Base-by-base conservation (phyloP, 192 early-diverging fungal species). In the Coemansia sp. region DNA sequence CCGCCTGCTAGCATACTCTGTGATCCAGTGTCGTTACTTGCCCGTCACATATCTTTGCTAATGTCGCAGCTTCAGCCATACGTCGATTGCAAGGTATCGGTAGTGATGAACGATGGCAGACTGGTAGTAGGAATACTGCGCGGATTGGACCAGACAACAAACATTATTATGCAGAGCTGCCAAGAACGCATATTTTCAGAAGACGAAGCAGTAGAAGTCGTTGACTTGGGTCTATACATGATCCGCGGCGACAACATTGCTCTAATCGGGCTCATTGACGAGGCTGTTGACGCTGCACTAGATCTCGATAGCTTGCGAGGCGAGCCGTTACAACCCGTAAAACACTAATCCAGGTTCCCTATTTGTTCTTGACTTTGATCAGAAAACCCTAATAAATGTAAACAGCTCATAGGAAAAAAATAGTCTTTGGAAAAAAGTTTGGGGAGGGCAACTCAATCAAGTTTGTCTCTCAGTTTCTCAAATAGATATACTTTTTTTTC, bases 191-290 rank as follows among this genome's bases (percentile, higher is more conserved):
- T 86, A 50, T 86, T 81, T 49, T 81, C 81, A 0, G 74, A 77
- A 49, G 75, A 80, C 64, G 85, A 86, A 18, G 78, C 78, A 16
- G 84, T 85, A 30, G 84, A 86, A 62, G 71, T 74, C 9, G 76
- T 80, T 34, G 68, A 68, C 27, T 60, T 86, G 37, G 85, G 85
- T 1, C 59, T 86, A 10, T 85, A 86, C 53, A 73, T 86, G 56
- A 73, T 86, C 43, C 76, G 83, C 10, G 85, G 85, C 3, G 84
- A 85, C 62, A 84, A 83, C 60, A 79, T 86, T 44, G 79, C 72
- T 4, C 49, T 85, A 4, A 60, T 85, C 8, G 84, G 84, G 0
- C 65, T 85, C 24, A 59, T 85, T 1, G 76, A 85, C 62, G 69
- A 78, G 58, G 71, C 64, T 15, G 66, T 37, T 0, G 84, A 85